A percentile compares a stretch with the other conserved stretches of the same genome.
Conservation (phyloP, 352 stramenopile genomes). For the Saprolegnia parasitica region DNA sequence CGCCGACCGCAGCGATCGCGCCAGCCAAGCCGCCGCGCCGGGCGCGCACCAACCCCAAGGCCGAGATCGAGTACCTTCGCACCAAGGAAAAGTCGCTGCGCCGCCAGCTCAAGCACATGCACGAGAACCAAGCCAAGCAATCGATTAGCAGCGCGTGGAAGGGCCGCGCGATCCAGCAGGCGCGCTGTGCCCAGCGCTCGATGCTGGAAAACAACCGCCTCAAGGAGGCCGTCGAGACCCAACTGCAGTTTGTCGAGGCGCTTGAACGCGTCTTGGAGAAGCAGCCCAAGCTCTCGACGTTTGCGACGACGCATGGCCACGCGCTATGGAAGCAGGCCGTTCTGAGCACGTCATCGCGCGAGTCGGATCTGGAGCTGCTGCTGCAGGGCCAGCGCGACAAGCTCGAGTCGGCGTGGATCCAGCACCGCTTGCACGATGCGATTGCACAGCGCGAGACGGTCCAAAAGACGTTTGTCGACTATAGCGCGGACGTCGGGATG, state of each 20-base stretch:
- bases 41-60: neutral
- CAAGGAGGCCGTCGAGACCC: neutral
- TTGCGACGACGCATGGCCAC: neutral
- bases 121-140: neutral
- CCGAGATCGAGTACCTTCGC: slow-evolving; percentile 23
- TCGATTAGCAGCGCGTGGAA: neutral
- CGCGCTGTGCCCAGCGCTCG: neutral
- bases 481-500: neutral
- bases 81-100: neutral
- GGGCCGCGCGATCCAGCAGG: slow-evolving; percentile 1
- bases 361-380: neutral
- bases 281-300: slow-evolving; percentile 1
- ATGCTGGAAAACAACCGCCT: slow-evolving; percentile 20
- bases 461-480: neutral
- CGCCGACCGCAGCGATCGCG: no score
- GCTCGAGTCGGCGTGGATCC: slow-evolving; percentile 5
- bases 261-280: slow-evolving; percentile 20
- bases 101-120: neutral
- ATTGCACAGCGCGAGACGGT: neutral
- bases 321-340: slow-evolving; percentile 1
- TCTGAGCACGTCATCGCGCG: neutral
- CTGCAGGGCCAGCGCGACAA: neutral
- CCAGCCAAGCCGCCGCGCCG: no score
- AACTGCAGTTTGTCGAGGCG: slow-evolving; percentile 6
- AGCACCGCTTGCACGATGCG: neutral